Conservation (phyloP, 164 flowering plant genomes). For the Tinospora cordifolia region DNA sequence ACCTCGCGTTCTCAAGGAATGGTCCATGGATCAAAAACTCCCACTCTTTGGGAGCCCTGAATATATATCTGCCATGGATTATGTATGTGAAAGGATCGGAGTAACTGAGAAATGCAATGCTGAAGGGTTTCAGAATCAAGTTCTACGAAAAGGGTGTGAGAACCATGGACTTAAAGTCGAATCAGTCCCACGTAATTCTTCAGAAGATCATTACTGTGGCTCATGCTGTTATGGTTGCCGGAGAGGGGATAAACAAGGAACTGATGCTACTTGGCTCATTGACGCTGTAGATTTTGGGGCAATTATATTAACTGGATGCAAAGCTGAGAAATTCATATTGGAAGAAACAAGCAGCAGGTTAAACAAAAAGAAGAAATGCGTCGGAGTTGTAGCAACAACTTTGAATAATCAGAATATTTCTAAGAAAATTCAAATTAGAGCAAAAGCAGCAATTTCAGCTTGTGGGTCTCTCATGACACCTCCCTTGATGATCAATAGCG, state of each 20-base stretch:
- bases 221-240: slow-evolving; percentile 58
- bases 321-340: slow-evolving; percentile 54
- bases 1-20: slow-evolving; percentile 35
- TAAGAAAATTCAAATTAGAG: slow-evolving; percentile 41
- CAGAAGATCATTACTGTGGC: slow-evolving; percentile 59
- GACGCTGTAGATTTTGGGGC: slow-evolving; percentile 64
- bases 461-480: slow-evolving; percentile 74
- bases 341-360: slow-evolving; percentile 24
- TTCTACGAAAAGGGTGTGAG: slow-evolving; percentile 57
- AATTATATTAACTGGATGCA: slow-evolving; percentile 58
- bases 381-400: slow-evolving; percentile 43
- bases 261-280: slow-evolving; percentile 66
- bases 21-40: slow-evolving; percentile 38
- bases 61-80: slow-evolving; percentile 55
- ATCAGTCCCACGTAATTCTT: slow-evolving; percentile 47
- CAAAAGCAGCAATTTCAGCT: slow-evolving; percentile 61
- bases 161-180: slow-evolving; percentile 48
- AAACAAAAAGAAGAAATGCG: slow-evolving; percentile 43
- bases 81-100: slow-evolving; percentile 49
- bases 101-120: slow-evolving; percentile 41
- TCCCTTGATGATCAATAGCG: slow-evolving; percentile 58
- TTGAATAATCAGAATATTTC: slow-evolving; percentile 19
- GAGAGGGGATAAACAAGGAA: slow-evolving; percentile 60
- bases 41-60: slow-evolving; percentile 33
- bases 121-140: slow-evolving; percentile 64